These are phyloP conservation scores for Wickerhamiella alocasiicola DNA, from an alignment of 805 yeast species.

Conservation along the genomic window DNA sequence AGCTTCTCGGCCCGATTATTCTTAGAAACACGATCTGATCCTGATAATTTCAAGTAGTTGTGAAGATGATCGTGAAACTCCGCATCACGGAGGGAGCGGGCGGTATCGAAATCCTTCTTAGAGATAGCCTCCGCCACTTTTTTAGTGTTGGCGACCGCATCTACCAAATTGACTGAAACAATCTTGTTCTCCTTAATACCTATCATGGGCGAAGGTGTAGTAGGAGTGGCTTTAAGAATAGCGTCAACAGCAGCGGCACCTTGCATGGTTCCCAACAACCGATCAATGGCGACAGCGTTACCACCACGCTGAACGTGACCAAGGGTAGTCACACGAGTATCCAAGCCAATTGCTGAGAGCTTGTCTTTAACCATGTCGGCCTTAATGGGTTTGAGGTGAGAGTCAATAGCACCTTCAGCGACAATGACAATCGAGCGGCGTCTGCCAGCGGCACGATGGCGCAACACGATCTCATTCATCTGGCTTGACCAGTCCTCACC, in stretches of 20 bases:
- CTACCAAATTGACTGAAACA: constrained; percentile 72
- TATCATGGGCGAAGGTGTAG: constrained; percentile 89
- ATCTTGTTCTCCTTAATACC: constrained; percentile 80
- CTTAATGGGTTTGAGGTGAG: constrained; percentile 66
- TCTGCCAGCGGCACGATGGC: constrained; percentile 79
- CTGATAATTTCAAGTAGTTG: constrained; percentile 59
- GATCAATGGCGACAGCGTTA: constrained; percentile 89
- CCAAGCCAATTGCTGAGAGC: constrained; percentile 73
- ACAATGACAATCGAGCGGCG: constrained; percentile 93
- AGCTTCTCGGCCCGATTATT: constrained; percentile 30
- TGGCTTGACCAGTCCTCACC: constrained; percentile 67
- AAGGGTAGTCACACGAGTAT: constrained; percentile 85
- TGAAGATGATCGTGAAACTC: constrained; percentile 72
- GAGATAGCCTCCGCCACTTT: constrained; percentile 84
- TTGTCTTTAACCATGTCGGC: constrained; percentile 72
- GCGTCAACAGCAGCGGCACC: constrained; percentile 97
- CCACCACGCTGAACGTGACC: constrained; percentile 99
- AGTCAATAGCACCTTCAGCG: constrained; percentile 94
- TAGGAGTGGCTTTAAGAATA: constrained; percentile 75
- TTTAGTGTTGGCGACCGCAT: constrained; percentile 78
- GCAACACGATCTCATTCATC: constrained; percentile 56
- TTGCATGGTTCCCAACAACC: constrained; percentile 84
- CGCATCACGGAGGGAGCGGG: constrained; percentile 76
- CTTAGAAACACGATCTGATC: constrained; percentile 53
- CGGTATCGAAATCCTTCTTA: constrained; percentile 65